These are phyloP conservation scores for Ustilago esculenta DNA, from an alignment of 1,284 basidiomycete species.

Conservation along the genomic window DNA sequence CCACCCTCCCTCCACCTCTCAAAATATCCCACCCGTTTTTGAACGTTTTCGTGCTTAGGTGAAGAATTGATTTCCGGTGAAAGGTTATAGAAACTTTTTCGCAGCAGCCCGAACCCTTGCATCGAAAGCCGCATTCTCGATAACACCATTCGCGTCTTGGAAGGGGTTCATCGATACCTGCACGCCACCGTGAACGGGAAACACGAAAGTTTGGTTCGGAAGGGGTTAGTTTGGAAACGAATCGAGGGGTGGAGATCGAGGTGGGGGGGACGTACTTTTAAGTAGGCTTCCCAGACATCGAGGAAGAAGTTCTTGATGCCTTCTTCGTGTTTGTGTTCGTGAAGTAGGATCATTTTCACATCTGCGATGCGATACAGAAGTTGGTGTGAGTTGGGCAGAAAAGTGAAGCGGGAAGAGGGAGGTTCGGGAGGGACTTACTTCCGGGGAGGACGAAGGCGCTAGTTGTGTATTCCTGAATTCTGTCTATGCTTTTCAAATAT, in stretches of 20 bases:
- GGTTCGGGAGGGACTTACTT: constrained; percentile 48
- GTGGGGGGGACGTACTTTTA: constrained; percentile 48
- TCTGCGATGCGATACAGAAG: constrained; percentile 46
- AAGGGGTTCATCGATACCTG: constrained; percentile 63
- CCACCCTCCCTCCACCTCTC: no score
- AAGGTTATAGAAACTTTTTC: constrained; percentile 52
- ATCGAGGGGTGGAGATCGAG: neutral
- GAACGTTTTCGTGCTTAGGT: no score
- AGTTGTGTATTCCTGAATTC: constrained; percentile 62
- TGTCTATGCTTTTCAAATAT: constrained; percentile 62
- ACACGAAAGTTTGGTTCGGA: no score
- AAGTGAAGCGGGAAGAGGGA: neutral
- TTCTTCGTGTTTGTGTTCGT: constrained; percentile 66
- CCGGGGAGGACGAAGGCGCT: constrained; percentile 59
- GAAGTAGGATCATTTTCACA: constrained; percentile 62
- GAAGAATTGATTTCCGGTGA: no score
- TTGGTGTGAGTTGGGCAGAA: no score
- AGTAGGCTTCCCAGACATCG: constrained; percentile 64
- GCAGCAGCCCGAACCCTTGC: constrained; percentile 55
- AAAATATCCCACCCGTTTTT: no score
- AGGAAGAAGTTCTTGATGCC: constrained; percentile 64
- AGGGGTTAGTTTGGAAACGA: neutral
- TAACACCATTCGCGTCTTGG: constrained; percentile 58
- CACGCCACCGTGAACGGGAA: no score
- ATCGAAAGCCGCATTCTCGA: constrained; percentile 55